Evolutionary conservation across 768 basidiomycete genomes (phyloP).

Genomic region (Russula abietina): DNA sequence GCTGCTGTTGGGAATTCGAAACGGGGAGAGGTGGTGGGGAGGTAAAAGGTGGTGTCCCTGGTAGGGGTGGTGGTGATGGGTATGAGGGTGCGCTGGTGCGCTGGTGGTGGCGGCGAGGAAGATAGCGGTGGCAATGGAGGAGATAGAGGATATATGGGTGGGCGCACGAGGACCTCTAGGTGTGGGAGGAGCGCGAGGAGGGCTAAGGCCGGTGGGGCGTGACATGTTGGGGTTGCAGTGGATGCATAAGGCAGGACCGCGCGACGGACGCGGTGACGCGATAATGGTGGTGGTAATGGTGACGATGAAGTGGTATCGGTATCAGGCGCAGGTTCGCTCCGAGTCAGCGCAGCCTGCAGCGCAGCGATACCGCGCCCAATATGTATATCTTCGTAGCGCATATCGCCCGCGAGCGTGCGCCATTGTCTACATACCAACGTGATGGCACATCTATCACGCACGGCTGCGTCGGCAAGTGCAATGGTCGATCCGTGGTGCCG

Average conservation of each 20-base stretch:
- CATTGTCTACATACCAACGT: constrained; percentile 21
- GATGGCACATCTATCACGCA: constrained; percentile 15
- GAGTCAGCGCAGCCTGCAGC: constrained; percentile 6
- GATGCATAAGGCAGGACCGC: constrained; percentile 18
- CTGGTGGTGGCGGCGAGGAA: not conserved
- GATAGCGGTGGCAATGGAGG: not conserved
- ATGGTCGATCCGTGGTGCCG: not conserved
- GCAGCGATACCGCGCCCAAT: constrained; percentile 13
- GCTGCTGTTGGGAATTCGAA: constrained; percentile 14
- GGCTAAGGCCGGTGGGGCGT: constrained; percentile 6
- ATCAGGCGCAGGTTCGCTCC: too few relatives aligned
- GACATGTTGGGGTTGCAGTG: constrained; percentile 10
- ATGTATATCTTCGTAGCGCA: constrained; percentile 24
- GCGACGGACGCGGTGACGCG: constrained; percentile 18
- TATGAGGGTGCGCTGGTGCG: not conserved
- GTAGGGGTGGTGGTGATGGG: not conserved
- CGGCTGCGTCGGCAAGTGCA: not conserved
- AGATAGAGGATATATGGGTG: not conserved
- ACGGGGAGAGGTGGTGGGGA: not conserved
- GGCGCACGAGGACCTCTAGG: constrained; percentile 24
- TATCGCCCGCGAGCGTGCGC: constrained; percentile 10
- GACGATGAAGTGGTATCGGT: too few relatives aligned
- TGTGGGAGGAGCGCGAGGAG: constrained; percentile 14
- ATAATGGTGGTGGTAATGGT: too few relatives aligned
- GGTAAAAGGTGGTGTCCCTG: not conserved